phyloP scores from a whole-genome alignment of 2,329 filamentous ascomycete species.

The Trichoderma lentiforme region DNA sequence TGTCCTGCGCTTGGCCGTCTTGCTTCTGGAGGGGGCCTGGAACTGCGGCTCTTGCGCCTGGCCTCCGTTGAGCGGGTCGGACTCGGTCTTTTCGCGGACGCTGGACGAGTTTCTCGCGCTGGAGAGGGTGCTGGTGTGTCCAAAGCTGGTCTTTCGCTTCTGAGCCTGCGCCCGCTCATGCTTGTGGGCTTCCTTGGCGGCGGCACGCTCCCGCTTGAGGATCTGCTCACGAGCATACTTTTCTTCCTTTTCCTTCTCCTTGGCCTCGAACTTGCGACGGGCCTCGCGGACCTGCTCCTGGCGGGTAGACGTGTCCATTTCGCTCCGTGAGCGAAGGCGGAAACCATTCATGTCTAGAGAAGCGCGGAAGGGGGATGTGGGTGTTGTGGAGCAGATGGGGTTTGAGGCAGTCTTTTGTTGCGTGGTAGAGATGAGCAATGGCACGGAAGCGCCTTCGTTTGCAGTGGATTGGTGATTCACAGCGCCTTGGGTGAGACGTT shows the following conservation, averaged over 20 bases:
- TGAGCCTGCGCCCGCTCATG: constrained; percentile 46
- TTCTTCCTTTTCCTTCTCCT: constrained; percentile 59
- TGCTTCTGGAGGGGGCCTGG: constrained; percentile 41
- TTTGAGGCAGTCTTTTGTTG: constrained; percentile 23
- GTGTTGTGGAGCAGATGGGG: constrained; percentile 29
- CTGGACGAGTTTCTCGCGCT: constrained; percentile 30
- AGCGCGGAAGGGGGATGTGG: constrained; percentile 51
- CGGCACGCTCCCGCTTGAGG: constrained; percentile 56
- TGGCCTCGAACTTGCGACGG: constrained; percentile 61
- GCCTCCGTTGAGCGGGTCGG: constrained; percentile 25
- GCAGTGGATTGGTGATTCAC: constrained; percentile 39
- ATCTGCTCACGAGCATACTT: constrained; percentile 59
- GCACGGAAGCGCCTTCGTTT: constrained; percentile 32
- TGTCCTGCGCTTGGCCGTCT: constrained; percentile 56
- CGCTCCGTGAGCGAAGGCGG: constrained; percentile 58
- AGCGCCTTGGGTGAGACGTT: constrained; percentile 41
- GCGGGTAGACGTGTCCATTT: constrained; percentile 53
- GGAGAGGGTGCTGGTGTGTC: constrained; percentile 27
- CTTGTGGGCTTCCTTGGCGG: constrained; percentile 53
- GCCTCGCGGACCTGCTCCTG: constrained; percentile 58
- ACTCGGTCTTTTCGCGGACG: constrained; percentile 39
- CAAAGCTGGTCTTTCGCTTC: constrained; percentile 40
- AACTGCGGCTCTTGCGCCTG: constrained; percentile 44
- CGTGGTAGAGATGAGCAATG: constrained; percentile 26
- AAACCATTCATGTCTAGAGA: constrained; percentile 58